Evolutionary conservation across 768 basidiomycete genomes (phyloP), one percentile per base, ranked within the genome.

Genomic region (Boletus huronensis): DNA sequence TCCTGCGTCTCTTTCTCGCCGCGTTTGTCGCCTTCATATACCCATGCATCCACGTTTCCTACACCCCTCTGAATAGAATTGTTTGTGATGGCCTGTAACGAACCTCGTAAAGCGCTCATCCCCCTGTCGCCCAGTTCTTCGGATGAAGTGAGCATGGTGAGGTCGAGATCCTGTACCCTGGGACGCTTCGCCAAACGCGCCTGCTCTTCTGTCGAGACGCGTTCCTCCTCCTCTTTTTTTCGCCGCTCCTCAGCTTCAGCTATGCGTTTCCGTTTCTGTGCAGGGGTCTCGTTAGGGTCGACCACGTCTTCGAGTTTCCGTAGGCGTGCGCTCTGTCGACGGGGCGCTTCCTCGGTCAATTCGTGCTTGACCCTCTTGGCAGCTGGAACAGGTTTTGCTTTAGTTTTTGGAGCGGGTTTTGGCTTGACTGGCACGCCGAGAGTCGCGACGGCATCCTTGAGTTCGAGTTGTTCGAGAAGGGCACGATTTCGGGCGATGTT

Each of bases 401-500:
- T 78, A 5, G 67, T 51, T 55, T 74, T 77, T 8, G 70, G 54
- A 28, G 70, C 59, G 52, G 65, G 72, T 47, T 74, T 77, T 55
- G 58, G 71, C 53, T 68, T 82, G 17, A 57, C 71, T 10, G 77
- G 66, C 10, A 82, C 63, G 19, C 77, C 76, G 8, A 88, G 74
- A 16, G 73, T 68, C 6, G 74, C 70, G 35, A 77, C 77, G 2
- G 81, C 82, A 59, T 80, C 80, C 61, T 81, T 79, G 31, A 90
- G 75, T 17, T 88, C 82, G 17, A 93, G 79, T 63, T 89, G 72
- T 58, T 88, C 83, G 35, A 93, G 76, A 9, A 92, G 74, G 3
- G 82, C 85, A 40, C 82, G 84, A 66, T 93, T 93, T 48, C 87
- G 80, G 13, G 87, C 89, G 42, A 93, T 90, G 62, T 90, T 93